Conservation (phyloP, 2,329 filamentous ascomycete genomes). For the Fusarium sarcochroum region DNA sequence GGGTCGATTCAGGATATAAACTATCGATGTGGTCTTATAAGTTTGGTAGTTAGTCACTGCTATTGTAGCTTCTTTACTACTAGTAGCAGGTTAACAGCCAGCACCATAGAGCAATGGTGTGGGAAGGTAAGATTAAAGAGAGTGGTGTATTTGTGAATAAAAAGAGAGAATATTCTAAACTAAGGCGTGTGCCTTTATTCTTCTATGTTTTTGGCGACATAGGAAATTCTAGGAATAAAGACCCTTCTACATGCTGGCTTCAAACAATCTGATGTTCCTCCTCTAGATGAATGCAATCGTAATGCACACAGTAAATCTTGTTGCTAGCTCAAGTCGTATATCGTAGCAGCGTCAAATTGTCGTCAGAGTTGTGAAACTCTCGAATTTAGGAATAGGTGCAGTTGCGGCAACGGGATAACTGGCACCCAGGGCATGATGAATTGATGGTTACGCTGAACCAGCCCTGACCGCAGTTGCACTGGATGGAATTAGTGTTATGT, state of each 20-base stretch:
- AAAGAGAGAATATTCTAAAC: neutral
- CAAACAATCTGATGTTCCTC: neutral
- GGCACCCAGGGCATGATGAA: constrained; percentile 1
- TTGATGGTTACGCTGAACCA: neutral
- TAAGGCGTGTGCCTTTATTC: neutral
- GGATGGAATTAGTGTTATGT: neutral
- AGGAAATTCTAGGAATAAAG: neutral
- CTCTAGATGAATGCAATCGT: neutral
- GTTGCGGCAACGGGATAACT: constrained; percentile 26
- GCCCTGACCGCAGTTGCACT: constrained; percentile 22
- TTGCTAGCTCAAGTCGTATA: no score
- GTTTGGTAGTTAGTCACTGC: neutral
- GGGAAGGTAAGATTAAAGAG: neutral
- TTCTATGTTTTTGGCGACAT: neutral
- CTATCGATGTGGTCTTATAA: neutral
- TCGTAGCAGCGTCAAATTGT: neutral
- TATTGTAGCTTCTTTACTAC: neutral
- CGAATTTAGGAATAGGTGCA: constrained; percentile 37
- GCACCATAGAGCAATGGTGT: neutral
- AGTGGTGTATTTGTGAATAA: neutral
- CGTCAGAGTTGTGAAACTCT: no score
- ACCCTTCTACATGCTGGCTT: neutral
- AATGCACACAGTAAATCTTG: neutral
- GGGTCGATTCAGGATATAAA: neutral
- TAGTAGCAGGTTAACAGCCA: neutral